Base-by-base conservation (phyloP, 2,329 filamentous ascomycete genomes). In the Fusarium luffae region DNA sequence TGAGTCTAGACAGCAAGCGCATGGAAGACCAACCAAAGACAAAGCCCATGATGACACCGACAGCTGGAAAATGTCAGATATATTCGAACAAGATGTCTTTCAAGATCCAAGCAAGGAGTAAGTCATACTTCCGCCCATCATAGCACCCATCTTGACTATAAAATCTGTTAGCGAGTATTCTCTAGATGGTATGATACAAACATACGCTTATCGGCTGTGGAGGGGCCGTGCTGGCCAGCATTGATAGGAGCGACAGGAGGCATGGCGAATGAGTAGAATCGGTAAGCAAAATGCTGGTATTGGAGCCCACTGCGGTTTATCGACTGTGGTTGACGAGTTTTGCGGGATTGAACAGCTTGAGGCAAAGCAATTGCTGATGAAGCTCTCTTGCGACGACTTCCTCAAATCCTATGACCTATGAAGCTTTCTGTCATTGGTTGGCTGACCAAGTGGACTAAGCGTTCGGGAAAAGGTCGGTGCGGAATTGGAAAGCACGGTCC, bases 11-110 rank as follows among this genome's bases (percentile, higher is more conserved):
- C n/a, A 54, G 34, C 21, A 44, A 30, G 37, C 23, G 34, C 19
- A 60, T 49, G 18, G 62, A 40, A 50, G 58, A 75, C 85, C 52
- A 85, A 97, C 95, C 96, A 75, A 96, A 97, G 76, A 99, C 97
- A 85, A 99, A 98, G 70, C 96, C 96, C 82, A 99, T 98, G 79
- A 97, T 97, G 54, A 93, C 86, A 68, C 96, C 96, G 68, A 99
- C 96, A 81, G 94, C 96, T 98, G 64, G 23, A 54, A 65, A 16
- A 59, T 19, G 69, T 84, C 74, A 84, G 82, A 57, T 30, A 49
- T 14, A 42, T 41, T 48, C 28, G 25, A 47, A 54, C 32, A 34
- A 13, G 7, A 11, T 32, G n/a, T 37, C 5, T 37, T 37, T 34
- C 43, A 46, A 50, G 11, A 37, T 7, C 14, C 23, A 16, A 52